Evolutionary conservation across 1,139 yeast genomes (phyloP).

Genomic region (Diutina siamensis): DNA sequence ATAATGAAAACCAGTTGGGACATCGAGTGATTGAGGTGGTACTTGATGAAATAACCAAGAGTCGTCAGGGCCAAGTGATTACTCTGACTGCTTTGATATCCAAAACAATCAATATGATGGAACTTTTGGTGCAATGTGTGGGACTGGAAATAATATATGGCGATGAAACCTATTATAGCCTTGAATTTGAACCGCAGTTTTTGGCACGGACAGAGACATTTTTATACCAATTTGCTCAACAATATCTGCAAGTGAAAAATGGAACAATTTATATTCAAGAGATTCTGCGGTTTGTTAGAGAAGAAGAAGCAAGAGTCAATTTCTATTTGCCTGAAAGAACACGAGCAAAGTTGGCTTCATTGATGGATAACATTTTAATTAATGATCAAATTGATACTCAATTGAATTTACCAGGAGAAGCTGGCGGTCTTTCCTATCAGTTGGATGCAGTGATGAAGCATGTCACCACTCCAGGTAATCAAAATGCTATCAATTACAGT

Average conservation of each 20-base stretch:
- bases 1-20: conserved; percentile 40
- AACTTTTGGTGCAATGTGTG: conserved; percentile 31
- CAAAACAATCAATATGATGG: conserved; percentile 61
- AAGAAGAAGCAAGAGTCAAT: conserved; percentile 45
- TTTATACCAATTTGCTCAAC: conserved; percentile 37
- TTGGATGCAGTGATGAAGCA: background rate
- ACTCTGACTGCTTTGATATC: conserved; percentile 46
- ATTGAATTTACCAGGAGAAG: conserved; percentile 24
- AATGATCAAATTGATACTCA: conserved; percentile 41
- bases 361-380: conserved; percentile 54
- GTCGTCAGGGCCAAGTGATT: conserved; percentile 48
- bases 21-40: conserved; percentile 35
- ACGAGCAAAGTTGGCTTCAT: conserved; percentile 37
- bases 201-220: conserved; percentile 43
- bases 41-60: conserved; percentile 46
- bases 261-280: conserved; percentile 48
- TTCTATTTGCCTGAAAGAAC: conserved; percentile 45
- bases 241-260: conserved; percentile 19
- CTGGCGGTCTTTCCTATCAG: background rate
- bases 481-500: background rate
- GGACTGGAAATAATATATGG: background rate
- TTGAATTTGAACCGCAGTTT: conserved; percentile 57
- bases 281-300: conserved; percentile 40
- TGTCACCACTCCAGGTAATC: background rate
- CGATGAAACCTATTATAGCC: conserved; percentile 49